Conservation (phyloP, 2,329 filamentous ascomycete genomes). For the Colletotrichum godetiae region DNA sequence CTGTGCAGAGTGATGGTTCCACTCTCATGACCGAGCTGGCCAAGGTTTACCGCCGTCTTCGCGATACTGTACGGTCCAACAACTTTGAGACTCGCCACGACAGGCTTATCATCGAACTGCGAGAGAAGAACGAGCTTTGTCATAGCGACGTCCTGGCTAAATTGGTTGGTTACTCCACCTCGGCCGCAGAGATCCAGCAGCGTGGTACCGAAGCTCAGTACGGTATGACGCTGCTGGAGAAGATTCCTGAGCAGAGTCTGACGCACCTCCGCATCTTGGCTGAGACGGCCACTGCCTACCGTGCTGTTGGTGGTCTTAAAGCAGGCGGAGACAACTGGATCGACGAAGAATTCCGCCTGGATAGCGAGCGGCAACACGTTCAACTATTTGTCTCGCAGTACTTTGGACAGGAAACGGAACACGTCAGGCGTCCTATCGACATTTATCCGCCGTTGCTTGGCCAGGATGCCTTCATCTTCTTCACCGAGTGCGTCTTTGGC, state of each 20-base stretch:
- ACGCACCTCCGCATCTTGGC: constrained; percentile 89
- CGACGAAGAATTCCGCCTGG: constrained; percentile 72
- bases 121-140: constrained; percentile 57
- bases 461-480: constrained; percentile 81
- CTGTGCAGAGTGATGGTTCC: constrained; percentile 46
- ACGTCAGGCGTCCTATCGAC: constrained; percentile 55
- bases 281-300: constrained; percentile 88
- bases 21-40: constrained; percentile 65
- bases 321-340: constrained; percentile 70
- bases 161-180: constrained; percentile 85
- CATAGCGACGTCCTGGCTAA: constrained; percentile 70
- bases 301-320: constrained; percentile 78
- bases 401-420: constrained; percentile 54
- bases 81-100: constrained; percentile 55
- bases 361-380: constrained; percentile 78
- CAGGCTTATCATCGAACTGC: constrained; percentile 41
- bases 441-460: constrained; percentile 69
- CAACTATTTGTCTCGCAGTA: constrained; percentile 78
- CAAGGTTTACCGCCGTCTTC: constrained; percentile 69
- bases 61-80: constrained; percentile 69
- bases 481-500: constrained; percentile 82
- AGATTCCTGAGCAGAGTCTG: constrained; percentile 84
- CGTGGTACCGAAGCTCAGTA: constrained; percentile 82
- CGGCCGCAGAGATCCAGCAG: constrained; percentile 90
- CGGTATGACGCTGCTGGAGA: constrained; percentile 82